Percentiles rank a stretch among this genome's conserved stretches.
Conservation (phyloP, 345 rosid species). For the Aurinia saxatilis region DNA sequence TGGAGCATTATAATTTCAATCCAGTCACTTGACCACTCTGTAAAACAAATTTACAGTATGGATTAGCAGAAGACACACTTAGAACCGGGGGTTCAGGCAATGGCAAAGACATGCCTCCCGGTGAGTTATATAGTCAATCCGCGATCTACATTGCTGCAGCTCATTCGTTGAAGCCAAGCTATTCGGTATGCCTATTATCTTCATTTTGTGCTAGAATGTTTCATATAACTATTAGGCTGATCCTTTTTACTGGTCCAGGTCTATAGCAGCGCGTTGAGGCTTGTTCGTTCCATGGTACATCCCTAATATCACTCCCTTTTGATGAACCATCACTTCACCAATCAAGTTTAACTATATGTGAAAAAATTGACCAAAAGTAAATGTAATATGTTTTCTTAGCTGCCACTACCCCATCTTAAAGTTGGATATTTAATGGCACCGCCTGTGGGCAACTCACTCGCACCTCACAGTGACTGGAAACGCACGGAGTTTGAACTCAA, state of each 20-base stretch:
- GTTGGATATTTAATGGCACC: conserved; percentile 78
- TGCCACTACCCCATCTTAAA: conserved; percentile 83
- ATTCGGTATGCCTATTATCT: conserved; percentile 48
- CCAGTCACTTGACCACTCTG: neutral
- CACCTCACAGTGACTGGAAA: conserved; percentile 95
- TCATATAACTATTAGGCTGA: conserved; percentile 13
- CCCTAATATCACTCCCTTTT: neutral
- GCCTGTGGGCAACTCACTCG: conserved; percentile 60
- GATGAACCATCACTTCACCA: conserved; percentile 2
- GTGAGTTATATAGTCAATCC: conserved; percentile 94
- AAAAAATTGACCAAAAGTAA: neutral
- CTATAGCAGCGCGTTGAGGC: conserved; percentile 95
- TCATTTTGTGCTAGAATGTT: neutral
- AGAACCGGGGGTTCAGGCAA: conserved; percentile 65
- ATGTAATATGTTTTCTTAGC: conserved; percentile 37
- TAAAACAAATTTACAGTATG: conserved; percentile 53
- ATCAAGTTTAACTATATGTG: conserved; percentile 2
- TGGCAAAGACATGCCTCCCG: conserved; percentile 65
- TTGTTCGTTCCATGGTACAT: conserved; percentile 87
- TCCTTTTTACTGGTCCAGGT: conserved; percentile 44
- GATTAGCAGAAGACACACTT: conserved; percentile 90
- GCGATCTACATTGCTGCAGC: conserved; percentile 98
- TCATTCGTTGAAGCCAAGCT: conserved; percentile 94
- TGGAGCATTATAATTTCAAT: neutral
- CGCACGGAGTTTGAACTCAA: conserved; percentile 65